These are phyloP conservation scores for Tetrapisispora taiwanensis DNA, from an alignment of 805 yeast species.

Conservation along the genomic window DNA sequence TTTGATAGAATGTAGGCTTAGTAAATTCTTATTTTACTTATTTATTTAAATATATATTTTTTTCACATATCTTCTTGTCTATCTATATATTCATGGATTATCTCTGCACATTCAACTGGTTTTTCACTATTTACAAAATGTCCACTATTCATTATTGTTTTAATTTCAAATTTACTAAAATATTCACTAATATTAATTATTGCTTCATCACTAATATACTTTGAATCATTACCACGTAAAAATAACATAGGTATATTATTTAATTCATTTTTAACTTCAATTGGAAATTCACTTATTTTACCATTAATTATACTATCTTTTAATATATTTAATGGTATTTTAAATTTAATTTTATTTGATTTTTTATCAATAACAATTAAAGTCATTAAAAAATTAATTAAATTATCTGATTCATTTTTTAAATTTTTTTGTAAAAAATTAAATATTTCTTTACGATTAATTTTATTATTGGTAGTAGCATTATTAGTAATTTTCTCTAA, in stretches of 20 bases:
- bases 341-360: conserved; percentile 11
- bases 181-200: conserved; percentile 61
- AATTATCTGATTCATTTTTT: conserved; percentile 24
- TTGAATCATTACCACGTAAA: conserved; percentile 66
- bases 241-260: conserved; percentile 55
- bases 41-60: too few species aligned
- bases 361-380: conserved; percentile 14
- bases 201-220: conserved; percentile 75
- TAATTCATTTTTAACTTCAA: conserved; percentile 37
- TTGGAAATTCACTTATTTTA: conserved; percentile 64
- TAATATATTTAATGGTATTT: conserved; percentile 61
- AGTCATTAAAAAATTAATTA: conserved; percentile 64
- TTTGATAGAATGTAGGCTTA: too few species aligned
- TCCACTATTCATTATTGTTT: conserved; percentile 65
- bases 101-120: conserved; percentile 62
- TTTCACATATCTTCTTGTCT: conserved; percentile 29
- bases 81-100: conserved; percentile 53
- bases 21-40: too few species aligned
- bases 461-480: conserved; percentile 43
- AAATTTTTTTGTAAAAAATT: not conserved
- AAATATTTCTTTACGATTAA: not conserved
- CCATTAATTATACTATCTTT: conserved; percentile 56
- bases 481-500: conserved; percentile 42
- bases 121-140: conserved; percentile 91
- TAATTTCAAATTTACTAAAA: conserved; percentile 68